Base-by-base conservation (phyloP, 306 rosid genomes). In the Dryas octopetala region DNA sequence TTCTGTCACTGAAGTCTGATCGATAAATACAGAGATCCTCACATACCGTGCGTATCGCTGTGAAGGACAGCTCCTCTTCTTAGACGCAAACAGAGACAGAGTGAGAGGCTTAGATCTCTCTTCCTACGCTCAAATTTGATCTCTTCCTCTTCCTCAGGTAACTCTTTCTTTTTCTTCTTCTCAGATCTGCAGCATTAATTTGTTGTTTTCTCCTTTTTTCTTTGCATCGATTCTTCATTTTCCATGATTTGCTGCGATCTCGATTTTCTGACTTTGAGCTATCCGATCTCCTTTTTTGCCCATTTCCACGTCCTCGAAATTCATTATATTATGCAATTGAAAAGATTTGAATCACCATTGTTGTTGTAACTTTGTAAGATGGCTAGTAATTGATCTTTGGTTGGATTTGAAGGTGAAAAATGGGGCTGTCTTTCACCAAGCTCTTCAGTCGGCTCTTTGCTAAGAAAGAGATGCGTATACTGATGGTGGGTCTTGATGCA, bases 401-500 rank as follows among this genome's bases (percentile, higher is more conserved):
- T 64, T 72, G 64, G 75, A 66, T 76, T 69, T 45, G 62, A 57
- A 81, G 32, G 85, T 81, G 81, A 88, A 45, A 79, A 50, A 92
- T 92, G 97, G 97, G 97, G 69, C 82, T 92, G 46, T 92, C 97
- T 46, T 92, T 92, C 89, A 88, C 96, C 61, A 92, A 92, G 94
- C 91, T 92, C 1, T 92, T 92, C 79, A 87, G 94, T 81, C 91
- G 97, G 71, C 74, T 92, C n/a, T 92, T 92, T 62, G 97, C 97
- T 17, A 91, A 91, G 89, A 92, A 83, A 76, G 97, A 92, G 96
- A 92, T 92, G 97, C 90, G 97, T 54, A 92, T 92, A 45, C 96
- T 92, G 45, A 92, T 92, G 97, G 97, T 92, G 44, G 97, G 97
- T 79, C 97, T 92, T 43, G 97, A 92, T 83, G 97, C 97, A 6